Evolutionary conservation across 2,329 filamentous ascomycete species (phyloP).

Genomic region (Dissoconium aciculare): DNA sequence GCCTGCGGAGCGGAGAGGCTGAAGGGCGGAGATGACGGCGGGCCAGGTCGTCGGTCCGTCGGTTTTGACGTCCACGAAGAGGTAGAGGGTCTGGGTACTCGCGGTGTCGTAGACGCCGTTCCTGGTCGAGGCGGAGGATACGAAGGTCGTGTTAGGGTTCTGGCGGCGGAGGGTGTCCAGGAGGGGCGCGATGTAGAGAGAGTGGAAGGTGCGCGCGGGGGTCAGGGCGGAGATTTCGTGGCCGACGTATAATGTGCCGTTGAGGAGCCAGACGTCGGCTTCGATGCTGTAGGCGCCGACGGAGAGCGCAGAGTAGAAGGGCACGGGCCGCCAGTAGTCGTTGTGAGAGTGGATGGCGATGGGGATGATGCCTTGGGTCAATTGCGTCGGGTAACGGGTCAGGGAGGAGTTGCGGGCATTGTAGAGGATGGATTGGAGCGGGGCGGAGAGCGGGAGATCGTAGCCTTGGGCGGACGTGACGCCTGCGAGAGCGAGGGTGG

Average conservation of each 20-base stretch:
- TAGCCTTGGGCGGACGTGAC: conserved; percentile 14
- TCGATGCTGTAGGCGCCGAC: conserved; percentile 44
- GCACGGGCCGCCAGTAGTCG: conserved; percentile 40
- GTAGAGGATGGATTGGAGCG: conserved; percentile 41
- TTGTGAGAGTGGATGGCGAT: conserved; percentile 44
- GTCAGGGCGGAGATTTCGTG: conserved; percentile 41
- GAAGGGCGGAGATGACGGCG: conserved; percentile 39
- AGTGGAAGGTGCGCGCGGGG: conserved; percentile 37
- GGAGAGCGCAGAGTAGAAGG: conserved; percentile 39
- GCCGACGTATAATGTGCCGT: conserved; percentile 42
- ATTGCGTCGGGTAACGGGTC: conserved; percentile 46
- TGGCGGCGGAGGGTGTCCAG: conserved; percentile 40
- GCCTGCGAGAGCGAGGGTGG: conserved; percentile 6
- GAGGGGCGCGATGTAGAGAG: conserved; percentile 46
- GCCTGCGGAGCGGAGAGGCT: conserved; percentile 39
- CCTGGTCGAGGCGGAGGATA: conserved; percentile 30
- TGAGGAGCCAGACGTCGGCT: conserved; percentile 46
- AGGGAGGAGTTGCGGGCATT: conserved; percentile 38
- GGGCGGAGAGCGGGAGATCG: conserved; percentile 28
- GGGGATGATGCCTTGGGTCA: conserved; percentile 45
- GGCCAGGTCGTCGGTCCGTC: conserved; percentile 41
- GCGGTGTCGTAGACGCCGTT: conserved; percentile 48
- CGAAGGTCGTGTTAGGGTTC: conserved; percentile 40
- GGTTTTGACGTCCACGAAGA: conserved; percentile 52
- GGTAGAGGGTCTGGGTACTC: conserved; percentile 43